Conservation (phyloP, 2,329 filamentous ascomycete species). For the Corynespora cassiicola region DNA sequence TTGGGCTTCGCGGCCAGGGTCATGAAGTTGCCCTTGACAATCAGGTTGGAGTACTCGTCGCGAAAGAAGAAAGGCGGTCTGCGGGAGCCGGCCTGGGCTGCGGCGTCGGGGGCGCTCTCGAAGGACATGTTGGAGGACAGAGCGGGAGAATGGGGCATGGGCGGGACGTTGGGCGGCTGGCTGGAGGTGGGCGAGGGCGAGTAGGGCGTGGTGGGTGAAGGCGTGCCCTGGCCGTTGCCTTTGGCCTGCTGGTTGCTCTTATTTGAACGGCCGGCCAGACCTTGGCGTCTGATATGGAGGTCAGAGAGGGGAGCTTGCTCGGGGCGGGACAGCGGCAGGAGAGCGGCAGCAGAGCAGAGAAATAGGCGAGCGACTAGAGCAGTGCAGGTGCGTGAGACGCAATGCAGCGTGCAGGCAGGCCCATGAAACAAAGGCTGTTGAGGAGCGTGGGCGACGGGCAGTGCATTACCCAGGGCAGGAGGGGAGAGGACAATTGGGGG, state of each 20-base stretch:
- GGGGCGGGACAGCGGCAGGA: conserved; percentile 4
- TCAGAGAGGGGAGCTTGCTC: conserved; percentile 21
- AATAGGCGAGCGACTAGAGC: conserved; percentile 17
- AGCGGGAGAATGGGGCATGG: conserved; percentile 43
- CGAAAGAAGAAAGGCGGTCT: conserved; percentile 79
- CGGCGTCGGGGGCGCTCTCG: conserved; percentile 60
- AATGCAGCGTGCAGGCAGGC: conserved; percentile 23
- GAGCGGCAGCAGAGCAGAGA: conserved; percentile 1
- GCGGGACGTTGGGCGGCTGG: conserved; percentile 39
- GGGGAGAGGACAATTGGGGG: conserved; percentile 30
- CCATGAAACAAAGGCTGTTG: conserved; percentile 36
- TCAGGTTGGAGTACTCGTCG: conserved; percentile 77
- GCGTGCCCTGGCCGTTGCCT: conserved; percentile 38
- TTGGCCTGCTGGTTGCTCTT: conserved; percentile 48
- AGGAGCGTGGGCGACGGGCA: conserved; percentile 26
- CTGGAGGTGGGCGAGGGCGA: conserved; percentile 42
- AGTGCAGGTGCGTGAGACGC: conserved; percentile 21
- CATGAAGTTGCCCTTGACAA: conserved; percentile 98
- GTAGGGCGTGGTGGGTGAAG: conserved; percentile 44
- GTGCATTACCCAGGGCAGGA: conserved; percentile 25
- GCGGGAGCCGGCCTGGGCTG: conserved; percentile 59
- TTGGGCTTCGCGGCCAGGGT: conserved; percentile 91
- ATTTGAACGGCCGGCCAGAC: conserved; percentile 51
- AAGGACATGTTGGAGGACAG: conserved; percentile 64
- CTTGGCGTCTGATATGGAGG: conserved; percentile 45